These are phyloP conservation scores for Xylaria sp. DNA, from an alignment of 2,329 filamentous ascomycete genomes.

Conservation along the genomic window DNA sequence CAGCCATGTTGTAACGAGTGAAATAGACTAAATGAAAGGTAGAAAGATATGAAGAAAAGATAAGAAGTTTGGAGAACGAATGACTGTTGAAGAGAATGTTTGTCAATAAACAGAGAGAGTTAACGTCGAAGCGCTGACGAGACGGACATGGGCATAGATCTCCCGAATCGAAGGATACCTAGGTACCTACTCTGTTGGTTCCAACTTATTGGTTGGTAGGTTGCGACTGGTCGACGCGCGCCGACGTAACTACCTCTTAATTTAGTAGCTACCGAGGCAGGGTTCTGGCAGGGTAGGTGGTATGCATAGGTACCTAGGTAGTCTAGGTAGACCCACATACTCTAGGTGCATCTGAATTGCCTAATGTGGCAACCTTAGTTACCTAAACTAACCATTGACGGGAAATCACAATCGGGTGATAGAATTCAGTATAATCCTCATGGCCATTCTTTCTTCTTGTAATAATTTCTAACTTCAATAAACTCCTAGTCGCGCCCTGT, in stretches of 20 bases:
- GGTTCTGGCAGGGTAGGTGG: no score
- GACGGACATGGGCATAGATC: constrained; percentile 12
- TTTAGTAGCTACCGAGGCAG: not conserved
- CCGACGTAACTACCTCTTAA: not conserved
- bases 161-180: not conserved
- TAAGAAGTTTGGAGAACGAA: constrained; percentile 27
- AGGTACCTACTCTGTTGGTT: no score
- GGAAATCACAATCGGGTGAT: no score
- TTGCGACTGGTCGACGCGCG: not conserved
- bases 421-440: no score
- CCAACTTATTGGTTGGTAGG: not conserved
- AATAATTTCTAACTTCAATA: no score
- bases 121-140: not conserved
- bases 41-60: constrained; percentile 5
- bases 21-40: not conserved
- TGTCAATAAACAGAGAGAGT: constrained; percentile 2
- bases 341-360: no score
- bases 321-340: no score
- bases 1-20: constrained; percentile 26
- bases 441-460: no score
- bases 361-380: no score
- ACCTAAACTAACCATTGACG: no score
- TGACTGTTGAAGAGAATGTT: constrained; percentile 25
- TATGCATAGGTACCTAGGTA: no score
- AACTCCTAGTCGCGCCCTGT: no score